phyloP scores from a whole-genome alignment of 768 basidiomycete species.

The Paxillus rubicundulus region DNA sequence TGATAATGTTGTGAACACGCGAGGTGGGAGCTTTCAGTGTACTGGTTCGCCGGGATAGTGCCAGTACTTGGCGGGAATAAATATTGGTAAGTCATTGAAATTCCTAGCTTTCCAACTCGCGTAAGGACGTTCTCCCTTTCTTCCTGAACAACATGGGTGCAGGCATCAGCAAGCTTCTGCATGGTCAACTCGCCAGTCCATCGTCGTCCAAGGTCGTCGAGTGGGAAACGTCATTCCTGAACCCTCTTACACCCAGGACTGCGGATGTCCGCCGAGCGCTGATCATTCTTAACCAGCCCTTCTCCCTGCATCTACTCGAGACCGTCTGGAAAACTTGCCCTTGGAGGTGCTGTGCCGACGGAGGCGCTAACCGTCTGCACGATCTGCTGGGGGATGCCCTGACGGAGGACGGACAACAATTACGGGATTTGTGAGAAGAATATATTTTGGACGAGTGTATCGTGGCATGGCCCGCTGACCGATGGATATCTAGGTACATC shows the following conservation, averaged over 20 bases:
- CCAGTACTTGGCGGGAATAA: no score
- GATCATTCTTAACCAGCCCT: constrained; percentile 90
- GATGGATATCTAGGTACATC: constrained; percentile 47
- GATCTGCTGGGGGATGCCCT: constrained; percentile 43
- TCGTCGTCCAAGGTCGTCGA: constrained; percentile 6
- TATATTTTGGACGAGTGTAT: neutral
- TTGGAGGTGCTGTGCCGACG: constrained; percentile 78
- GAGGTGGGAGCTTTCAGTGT: no score
- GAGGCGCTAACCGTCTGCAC: constrained; percentile 81
- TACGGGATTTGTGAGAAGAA: constrained; percentile 16
- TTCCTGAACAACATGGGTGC: neutral
- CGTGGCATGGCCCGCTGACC: neutral
- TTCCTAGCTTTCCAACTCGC: neutral
- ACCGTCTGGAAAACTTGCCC: constrained; percentile 53
- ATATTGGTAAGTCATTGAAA: no score
- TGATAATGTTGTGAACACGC: no score
- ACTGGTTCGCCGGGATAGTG: no score
- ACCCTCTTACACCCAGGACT: constrained; percentile 10
- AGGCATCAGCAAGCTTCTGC: neutral
- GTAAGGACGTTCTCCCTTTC: neutral
- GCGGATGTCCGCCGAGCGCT: constrained; percentile 45
- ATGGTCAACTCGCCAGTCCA: neutral
- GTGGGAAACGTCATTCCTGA: constrained; percentile 27
- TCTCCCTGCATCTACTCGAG: constrained; percentile 58
- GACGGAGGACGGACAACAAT: neutral